These are phyloP conservation scores for Fusarium sp. DNA, from an alignment of 2,329 filamentous ascomycete genomes.

Conservation along the genomic window DNA sequence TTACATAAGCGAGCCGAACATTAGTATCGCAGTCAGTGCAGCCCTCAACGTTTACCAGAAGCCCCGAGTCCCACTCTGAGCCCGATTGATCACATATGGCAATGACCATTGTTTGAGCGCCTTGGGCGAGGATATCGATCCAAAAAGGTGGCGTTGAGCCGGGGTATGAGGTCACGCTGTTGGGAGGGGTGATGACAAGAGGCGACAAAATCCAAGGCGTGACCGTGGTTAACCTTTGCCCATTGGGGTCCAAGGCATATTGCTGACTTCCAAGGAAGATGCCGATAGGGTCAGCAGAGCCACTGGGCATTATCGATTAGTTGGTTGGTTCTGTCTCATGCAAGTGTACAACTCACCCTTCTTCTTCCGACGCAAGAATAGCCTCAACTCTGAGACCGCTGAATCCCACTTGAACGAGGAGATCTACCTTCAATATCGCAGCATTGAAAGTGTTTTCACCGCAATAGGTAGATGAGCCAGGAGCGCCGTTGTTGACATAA, in stretches of 20 bases:
- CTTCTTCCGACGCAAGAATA: conserved; percentile 27
- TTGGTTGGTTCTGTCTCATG: no score
- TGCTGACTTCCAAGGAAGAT: neutral
- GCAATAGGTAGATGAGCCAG: neutral
- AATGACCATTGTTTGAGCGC: conserved; percentile 11
- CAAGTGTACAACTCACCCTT: conserved; percentile 3
- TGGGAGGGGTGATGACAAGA: conserved; percentile 9
- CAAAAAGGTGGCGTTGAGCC: conserved; percentile 20
- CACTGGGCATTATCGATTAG: conserved; percentile 3
- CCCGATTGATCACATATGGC: conserved; percentile 26
- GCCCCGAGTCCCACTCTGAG: conserved; percentile 3
- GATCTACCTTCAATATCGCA: conserved; percentile 18
- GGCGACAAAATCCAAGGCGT: neutral
- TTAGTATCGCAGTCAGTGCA: conserved; percentile 14
- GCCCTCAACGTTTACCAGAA: conserved; percentile 11
- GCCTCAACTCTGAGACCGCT: conserved; percentile 16
- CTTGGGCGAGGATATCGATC: neutral
- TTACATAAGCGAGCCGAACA: conserved; percentile 6
- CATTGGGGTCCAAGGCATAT: neutral
- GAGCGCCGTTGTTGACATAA: conserved; percentile 3
- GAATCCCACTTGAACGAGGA: neutral
- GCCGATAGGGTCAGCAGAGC: conserved; percentile 3
- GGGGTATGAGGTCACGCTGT: conserved; percentile 22
- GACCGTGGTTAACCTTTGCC: neutral
- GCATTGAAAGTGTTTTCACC: neutral